Conservation (phyloP, 148 eudicot species). For the Drosera capensis region DNA sequence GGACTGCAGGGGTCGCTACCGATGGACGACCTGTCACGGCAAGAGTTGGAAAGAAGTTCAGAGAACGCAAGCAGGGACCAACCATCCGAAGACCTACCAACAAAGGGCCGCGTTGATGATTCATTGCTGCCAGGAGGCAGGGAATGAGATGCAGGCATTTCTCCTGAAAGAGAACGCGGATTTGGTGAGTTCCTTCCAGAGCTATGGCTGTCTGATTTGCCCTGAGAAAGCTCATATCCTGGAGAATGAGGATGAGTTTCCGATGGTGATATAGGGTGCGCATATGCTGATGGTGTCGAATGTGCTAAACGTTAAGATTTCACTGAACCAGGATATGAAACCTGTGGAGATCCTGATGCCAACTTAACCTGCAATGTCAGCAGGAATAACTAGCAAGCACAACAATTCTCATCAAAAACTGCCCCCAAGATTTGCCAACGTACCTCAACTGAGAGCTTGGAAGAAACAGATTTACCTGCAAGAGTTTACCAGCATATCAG, state of each 20-base stretch:
- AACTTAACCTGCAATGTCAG: conserved; percentile 36
- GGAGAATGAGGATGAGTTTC: conserved; percentile 41
- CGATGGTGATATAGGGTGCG: conserved; percentile 45
- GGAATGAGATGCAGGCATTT: conserved; percentile 16
- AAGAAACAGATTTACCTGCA: conserved; percentile 18
- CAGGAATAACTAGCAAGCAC: not conserved
- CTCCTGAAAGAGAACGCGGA: conserved; percentile 37
- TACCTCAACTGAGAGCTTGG: conserved; percentile 19
- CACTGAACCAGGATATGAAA: conserved; percentile 27
- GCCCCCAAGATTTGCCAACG: not conserved
- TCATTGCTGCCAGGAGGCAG: conserved; percentile 46
- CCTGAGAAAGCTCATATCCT: conserved; percentile 30
- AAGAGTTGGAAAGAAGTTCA: conserved; percentile 51
- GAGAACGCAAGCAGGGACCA: conserved; percentile 68
- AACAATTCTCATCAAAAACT: not conserved
- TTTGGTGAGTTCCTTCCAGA: conserved; percentile 57
- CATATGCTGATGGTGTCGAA: conserved; percentile 47
- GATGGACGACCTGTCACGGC: conserved; percentile 65
- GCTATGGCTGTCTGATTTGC: conserved; percentile 50
- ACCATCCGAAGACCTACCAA: conserved; percentile 68
- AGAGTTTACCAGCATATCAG: no score
- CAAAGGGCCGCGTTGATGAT: conserved; percentile 53
- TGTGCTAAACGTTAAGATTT: conserved; percentile 46
- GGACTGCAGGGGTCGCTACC: conserved; percentile 56
- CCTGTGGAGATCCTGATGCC: conserved; percentile 30